phyloP scores from a whole-genome alignment of 495 filamentous ascomycete genomes.

The Aspergillus wentii region DNA sequence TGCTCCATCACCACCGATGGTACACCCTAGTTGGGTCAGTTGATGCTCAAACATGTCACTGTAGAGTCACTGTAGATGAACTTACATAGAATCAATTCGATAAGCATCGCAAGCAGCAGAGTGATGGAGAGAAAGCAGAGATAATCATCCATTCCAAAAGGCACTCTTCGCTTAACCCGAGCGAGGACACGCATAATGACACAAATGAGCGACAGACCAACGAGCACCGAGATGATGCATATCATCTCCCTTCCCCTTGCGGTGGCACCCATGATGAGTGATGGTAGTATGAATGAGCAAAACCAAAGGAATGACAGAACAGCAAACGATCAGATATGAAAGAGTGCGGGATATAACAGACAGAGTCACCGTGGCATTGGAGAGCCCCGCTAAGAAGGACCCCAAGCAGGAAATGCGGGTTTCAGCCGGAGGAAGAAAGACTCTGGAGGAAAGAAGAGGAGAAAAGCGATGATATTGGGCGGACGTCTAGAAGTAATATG shows the following conservation, averaged over 20 bases:
- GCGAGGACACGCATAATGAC: constrained; percentile 34
- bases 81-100: constrained; percentile 34
- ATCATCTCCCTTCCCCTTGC: constrained; percentile 30
- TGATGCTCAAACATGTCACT: too few species aligned
- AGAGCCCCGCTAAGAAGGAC: too few species aligned
- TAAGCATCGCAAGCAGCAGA: constrained; percentile 29
- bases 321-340: background rate
- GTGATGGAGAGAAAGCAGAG: constrained; percentile 27
- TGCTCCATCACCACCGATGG: constrained; percentile 32
- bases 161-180: constrained; percentile 31
- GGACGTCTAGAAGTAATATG: too few species aligned
- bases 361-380: too few species aligned
- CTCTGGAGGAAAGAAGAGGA: too few species aligned
- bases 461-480: too few species aligned
- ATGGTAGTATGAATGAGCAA: too few species aligned
- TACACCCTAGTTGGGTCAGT: constrained; percentile 26
- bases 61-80: background rate
- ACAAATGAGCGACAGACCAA: constrained; percentile 28
- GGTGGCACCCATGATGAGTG: constrained; percentile 24
- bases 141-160: constrained; percentile 38
- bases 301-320: constrained; percentile 4
- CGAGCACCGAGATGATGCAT: constrained; percentile 30
- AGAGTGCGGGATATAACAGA: too few species aligned
- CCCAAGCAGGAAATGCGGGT: too few species aligned
- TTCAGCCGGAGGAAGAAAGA: too few species aligned